phyloP scores from a whole-genome alignment of 2,329 filamentous ascomycete genomes.

The Ophiocordyceps polyrhachis-furcata region DNA sequence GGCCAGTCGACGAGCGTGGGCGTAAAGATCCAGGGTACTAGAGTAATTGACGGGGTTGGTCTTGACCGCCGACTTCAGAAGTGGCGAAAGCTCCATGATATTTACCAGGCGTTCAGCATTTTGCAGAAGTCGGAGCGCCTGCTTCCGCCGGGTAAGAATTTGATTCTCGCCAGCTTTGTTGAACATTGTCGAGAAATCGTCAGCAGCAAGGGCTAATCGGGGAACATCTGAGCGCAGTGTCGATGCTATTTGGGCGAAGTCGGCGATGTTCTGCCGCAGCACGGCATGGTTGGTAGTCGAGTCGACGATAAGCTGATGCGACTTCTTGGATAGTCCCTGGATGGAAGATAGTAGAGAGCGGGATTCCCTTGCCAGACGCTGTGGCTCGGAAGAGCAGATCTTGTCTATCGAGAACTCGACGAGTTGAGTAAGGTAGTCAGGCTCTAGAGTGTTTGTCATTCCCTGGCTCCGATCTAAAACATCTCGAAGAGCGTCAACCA shows the following conservation, averaged over 20 bases:
- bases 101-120: conserved; percentile 84
- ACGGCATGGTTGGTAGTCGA: conserved; percentile 63
- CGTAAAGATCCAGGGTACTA: conserved; percentile 74
- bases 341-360: conserved; percentile 69
- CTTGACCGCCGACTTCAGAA: conserved; percentile 64
- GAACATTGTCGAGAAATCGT: conserved; percentile 68
- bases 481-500: too few relatives aligned
- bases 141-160: conserved; percentile 54
- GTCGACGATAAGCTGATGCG: conserved; percentile 66
- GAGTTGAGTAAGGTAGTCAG: neutral
- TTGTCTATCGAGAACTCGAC: neutral
- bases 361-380: conserved; percentile 60
- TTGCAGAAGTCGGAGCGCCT: conserved; percentile 61
- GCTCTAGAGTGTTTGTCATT: too few relatives aligned
- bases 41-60: conserved; percentile 57
- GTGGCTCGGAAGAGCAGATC: conserved; percentile 38
- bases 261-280: conserved; percentile 52
- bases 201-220: conserved; percentile 57
- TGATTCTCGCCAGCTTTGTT: conserved; percentile 52
- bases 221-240: conserved; percentile 58
- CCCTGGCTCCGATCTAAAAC: too few relatives aligned
- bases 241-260: conserved; percentile 43
- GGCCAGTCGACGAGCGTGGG: conserved; percentile 78
- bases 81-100: conserved; percentile 71
- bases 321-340: conserved; percentile 76